Conservation (phyloP, 2,329 filamentous ascomycete species). For the Penicillium palitans region DNA sequence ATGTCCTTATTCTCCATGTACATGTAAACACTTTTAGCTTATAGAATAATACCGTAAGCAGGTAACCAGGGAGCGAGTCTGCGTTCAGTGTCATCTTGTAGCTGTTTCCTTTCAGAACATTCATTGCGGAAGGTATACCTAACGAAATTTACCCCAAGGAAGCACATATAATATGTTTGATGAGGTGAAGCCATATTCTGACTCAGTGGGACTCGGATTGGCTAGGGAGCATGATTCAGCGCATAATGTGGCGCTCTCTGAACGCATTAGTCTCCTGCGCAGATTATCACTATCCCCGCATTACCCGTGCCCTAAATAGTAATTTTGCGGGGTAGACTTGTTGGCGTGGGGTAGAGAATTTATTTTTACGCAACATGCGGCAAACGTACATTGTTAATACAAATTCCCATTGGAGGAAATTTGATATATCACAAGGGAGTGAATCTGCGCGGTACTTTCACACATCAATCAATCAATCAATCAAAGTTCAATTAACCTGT, state of each 20-base stretch:
- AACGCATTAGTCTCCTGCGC: neutral
- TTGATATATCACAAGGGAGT: neutral
- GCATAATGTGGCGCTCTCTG: neutral
- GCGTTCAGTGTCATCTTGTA: neutral
- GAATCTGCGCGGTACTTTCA: neutral
- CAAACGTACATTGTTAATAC: neutral
- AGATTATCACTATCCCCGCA: neutral
- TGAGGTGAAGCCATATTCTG: neutral
- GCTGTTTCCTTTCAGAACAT: no score
- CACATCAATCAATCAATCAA: no score
- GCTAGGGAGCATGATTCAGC: conserved; percentile 1
- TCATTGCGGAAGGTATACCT: neutral
- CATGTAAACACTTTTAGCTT: no score
- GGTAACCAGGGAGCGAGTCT: neutral
- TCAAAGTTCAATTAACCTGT: no score
- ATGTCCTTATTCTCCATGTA: neutral
- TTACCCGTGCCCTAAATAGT: neutral
- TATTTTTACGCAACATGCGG: neutral
- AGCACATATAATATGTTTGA: neutral
- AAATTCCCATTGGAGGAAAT: conserved; percentile 4
- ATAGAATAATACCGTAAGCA: no score
- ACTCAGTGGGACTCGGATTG: neutral
- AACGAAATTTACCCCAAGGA: neutral
- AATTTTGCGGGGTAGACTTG: conserved; percentile 1
- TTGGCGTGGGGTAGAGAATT: neutral